phyloP scores from a whole-genome alignment of 495 filamentous ascomycete genomes.

The Xylaria sp. region DNA sequence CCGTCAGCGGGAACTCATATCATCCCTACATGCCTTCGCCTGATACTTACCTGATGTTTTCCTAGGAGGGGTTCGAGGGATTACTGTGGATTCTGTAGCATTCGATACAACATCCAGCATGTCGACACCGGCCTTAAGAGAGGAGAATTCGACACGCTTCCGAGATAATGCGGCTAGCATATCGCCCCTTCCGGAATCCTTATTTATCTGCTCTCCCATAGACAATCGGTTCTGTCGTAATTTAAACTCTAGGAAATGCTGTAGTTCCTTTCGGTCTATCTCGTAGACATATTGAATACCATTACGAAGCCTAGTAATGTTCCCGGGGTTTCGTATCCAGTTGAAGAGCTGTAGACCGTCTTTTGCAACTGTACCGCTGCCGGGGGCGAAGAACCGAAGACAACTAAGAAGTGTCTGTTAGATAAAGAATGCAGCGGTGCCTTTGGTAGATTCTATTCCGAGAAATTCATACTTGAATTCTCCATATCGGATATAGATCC shows the following conservation, averaged over 20 bases:
- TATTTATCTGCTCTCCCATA: not conserved
- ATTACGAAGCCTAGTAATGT: slow-evolving; percentile 8
- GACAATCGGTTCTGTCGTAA: not conserved
- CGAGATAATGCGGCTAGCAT: not conserved
- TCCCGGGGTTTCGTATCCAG: slow-evolving; percentile 16
- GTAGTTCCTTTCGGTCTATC: not conserved
- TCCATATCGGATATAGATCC: slow-evolving; percentile 20
- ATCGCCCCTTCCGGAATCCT: not conserved
- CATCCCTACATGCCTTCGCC: not conserved
- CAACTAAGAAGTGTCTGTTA: slow-evolving; percentile 13
- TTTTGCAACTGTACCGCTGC: not conserved
- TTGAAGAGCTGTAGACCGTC: slow-evolving; percentile 18
- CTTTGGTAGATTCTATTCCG: not conserved
- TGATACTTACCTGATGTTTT: slow-evolving; percentile 14
- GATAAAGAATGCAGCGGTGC: not conserved
- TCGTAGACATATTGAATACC: slow-evolving; percentile 18
- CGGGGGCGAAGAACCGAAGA: slow-evolving; percentile 10
- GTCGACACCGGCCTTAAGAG: not conserved
- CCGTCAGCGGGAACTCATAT: not conserved
- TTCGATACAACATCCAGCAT: slow-evolving; percentile 18
- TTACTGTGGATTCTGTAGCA: not conserved
- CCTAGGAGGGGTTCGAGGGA: not conserved
- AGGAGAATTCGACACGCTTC: not conserved
- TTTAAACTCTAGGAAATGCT: slow-evolving; percentile 4
- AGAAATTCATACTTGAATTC: slow-evolving; percentile 5